Evolutionary conservation across 1,139 yeast genomes (phyloP).

Genomic region (Geotrichum cucujoidarum): DNA sequence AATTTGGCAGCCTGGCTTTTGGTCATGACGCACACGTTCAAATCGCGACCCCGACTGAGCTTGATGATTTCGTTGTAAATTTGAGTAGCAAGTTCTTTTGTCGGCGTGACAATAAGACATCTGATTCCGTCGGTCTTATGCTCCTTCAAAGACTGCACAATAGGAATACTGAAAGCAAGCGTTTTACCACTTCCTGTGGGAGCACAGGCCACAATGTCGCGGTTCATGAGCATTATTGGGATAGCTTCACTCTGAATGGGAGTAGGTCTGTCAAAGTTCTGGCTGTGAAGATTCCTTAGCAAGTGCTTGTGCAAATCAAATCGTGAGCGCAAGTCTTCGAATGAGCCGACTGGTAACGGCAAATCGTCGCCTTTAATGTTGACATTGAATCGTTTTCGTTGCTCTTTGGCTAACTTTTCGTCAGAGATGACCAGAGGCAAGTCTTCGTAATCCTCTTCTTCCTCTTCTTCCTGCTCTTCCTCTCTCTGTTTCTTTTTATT

Average conservation of each 20-base stretch:
- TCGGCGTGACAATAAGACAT: constrained; percentile 84
- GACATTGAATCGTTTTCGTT: constrained; percentile 53
- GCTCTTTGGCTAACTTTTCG: constrained; percentile 51
- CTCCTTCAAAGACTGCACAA: constrained; percentile 49
- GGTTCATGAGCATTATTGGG: constrained; percentile 57
- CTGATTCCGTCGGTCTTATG: constrained; percentile 46
- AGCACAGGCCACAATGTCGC: constrained; percentile 94
- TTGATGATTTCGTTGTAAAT: constrained; percentile 65
- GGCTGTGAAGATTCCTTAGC: constrained; percentile 58
- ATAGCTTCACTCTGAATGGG: constrained; percentile 86
- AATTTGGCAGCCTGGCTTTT: constrained; percentile 72
- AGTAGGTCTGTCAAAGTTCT: constrained; percentile 80
- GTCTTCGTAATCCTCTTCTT: constrained; percentile 32
- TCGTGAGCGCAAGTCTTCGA: constrained; percentile 67
- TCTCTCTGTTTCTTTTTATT: constrained; percentile 21
- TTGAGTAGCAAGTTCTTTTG: constrained; percentile 86
- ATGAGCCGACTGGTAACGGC: constrained; percentile 85
- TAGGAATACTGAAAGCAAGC: constrained; percentile 88
- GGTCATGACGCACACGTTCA: constrained; percentile 65
- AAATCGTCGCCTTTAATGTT: constrained; percentile 73
- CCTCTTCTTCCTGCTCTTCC: constrained; percentile 29
- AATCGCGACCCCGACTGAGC: constrained; percentile 46
- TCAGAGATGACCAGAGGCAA: constrained; percentile 48
- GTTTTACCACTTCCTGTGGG: constrained; percentile 99
- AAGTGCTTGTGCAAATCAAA: constrained; percentile 62